These are phyloP conservation scores for Fusarium sp. DNA, from an alignment of 2,329 filamentous ascomycete species.

Conservation along the genomic window DNA sequence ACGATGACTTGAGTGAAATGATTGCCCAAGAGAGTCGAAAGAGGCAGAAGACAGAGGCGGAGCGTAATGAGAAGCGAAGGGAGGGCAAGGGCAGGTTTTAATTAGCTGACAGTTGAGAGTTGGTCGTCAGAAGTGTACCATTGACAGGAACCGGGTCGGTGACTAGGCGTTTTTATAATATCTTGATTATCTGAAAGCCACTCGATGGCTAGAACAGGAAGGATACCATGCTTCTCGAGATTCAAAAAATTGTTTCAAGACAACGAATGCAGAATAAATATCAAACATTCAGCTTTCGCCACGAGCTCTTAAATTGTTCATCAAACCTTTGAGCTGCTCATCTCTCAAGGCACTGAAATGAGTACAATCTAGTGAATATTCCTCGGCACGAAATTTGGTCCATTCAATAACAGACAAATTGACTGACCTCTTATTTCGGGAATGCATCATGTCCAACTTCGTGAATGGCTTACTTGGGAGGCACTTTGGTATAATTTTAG, in stretches of 20 bases:
- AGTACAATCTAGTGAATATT: neutral
- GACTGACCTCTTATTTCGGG: neutral
- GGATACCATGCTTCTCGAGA: conserved; percentile 40
- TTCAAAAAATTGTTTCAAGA: conserved; percentile 9
- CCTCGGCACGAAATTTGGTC: neutral
- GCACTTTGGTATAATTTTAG: neutral
- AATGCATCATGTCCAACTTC: neutral
- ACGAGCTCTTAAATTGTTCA: neutral
- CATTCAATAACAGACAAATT: neutral
- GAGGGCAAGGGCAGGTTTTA: conserved; percentile 64
- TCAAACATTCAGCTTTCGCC: conserved; percentile 32
- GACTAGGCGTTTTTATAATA: conserved; percentile 37
- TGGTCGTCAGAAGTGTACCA: conserved; percentile 24
- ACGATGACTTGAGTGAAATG: conserved; percentile 95
- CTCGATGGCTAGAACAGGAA: conserved; percentile 35
- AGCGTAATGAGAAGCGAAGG: conserved; percentile 75
- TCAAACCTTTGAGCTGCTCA: neutral
- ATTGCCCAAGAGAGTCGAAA: conserved; percentile 94
- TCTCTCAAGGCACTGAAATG: neutral
- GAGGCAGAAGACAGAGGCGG: conserved; percentile 87
- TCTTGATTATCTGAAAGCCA: conserved; percentile 35
- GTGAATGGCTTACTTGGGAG: neutral
- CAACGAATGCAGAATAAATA: conserved; percentile 34
- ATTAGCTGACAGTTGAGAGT: conserved; percentile 18
- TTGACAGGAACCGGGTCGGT: conserved; percentile 19